These are phyloP conservation scores for Acer negundo DNA, from an alignment of 345 rosid genomes.

Conservation along the genomic window DNA sequence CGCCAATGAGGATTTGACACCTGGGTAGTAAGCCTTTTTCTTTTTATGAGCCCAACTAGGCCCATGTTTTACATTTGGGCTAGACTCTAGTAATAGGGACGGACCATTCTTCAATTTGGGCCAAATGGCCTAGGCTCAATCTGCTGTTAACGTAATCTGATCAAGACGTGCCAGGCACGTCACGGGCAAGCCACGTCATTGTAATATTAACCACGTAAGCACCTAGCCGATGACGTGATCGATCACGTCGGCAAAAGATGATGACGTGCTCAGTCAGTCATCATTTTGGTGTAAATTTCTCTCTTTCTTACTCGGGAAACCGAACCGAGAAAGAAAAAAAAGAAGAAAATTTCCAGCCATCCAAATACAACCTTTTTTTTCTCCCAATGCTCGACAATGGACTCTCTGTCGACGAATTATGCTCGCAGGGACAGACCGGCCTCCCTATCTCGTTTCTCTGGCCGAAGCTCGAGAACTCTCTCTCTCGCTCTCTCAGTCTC, in stretches of 20 bases:
- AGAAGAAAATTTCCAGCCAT: neutral
- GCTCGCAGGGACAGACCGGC: slow-evolving; percentile 52
- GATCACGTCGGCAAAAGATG: no score
- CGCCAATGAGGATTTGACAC: slow-evolving; percentile 25
- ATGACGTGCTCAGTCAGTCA: no score
- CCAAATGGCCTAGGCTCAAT: no score
- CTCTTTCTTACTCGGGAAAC: neutral
- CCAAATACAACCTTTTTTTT: neutral
- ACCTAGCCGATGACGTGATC: no score
- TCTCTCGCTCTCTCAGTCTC: slow-evolving; percentile 27
- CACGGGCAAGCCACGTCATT: no score
- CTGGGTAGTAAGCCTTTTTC: neutral
- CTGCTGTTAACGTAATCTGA: no score
- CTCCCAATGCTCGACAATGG: slow-evolving; percentile 35
- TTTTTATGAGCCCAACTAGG: neutral
- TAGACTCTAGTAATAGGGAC: no score
- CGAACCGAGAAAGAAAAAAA: no score
- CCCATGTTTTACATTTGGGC: neutral
- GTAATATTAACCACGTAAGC: no score
- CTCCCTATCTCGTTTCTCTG: slow-evolving; percentile 46
- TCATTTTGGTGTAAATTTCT: neutral
- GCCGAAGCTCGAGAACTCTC: slow-evolving; percentile 31
- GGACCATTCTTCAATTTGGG: neutral
- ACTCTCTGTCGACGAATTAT: slow-evolving; percentile 65
- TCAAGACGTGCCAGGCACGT: no score